A percentile compares a stretch with the other conserved stretches of the same genome.
Evolutionary conservation across 2,329 filamentous ascomycete species (phyloP).

Genomic region (Penicillium nordicum): DNA sequence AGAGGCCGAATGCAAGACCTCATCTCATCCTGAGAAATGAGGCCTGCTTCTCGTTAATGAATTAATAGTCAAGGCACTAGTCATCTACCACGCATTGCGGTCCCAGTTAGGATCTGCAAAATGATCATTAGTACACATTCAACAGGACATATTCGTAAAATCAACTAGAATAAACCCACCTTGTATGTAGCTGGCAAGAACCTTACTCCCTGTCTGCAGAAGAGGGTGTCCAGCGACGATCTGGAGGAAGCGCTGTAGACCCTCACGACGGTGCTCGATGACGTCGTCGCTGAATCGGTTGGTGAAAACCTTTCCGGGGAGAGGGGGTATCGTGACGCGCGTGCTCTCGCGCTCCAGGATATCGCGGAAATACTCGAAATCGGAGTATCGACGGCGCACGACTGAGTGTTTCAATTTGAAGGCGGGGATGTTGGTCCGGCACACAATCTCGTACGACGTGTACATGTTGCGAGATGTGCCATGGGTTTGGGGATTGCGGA

Average conservation of each 20-base stretch:
- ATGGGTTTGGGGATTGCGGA: slow-evolving; percentile 89
- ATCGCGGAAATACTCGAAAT: slow-evolving; percentile 98
- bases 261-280: slow-evolving; percentile 88
- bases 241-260: slow-evolving; percentile 91
- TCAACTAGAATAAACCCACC: slow-evolving; percentile 54
- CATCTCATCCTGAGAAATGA: not conserved
- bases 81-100: slow-evolving; percentile 71
- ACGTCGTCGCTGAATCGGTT: slow-evolving; percentile 98
- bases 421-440: slow-evolving; percentile 96
- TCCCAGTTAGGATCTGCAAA: slow-evolving; percentile 65
- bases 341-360: slow-evolving; percentile 94
- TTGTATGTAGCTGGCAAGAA: slow-evolving; percentile 93
- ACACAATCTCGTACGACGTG: slow-evolving; percentile 97
- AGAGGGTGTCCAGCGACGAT: slow-evolving; percentile 96
- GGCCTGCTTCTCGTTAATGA: slow-evolving; percentile 2
- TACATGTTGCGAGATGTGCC: slow-evolving; percentile 96
- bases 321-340: slow-evolving; percentile 88
- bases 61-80: not conserved
- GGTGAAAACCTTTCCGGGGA: slow-evolving; percentile 96
- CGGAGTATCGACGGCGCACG: slow-evolving; percentile 90
- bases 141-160: not conserved
- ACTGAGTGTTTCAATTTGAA: slow-evolving; percentile 90
- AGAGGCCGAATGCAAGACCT: not conserved
- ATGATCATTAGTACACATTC: slow-evolving; percentile 11
- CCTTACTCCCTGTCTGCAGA: slow-evolving; percentile 95